These are phyloP conservation scores for Leavenworthia alabamica DNA, from an alignment of 345 rosid species.

Conservation along the genomic window DNA sequence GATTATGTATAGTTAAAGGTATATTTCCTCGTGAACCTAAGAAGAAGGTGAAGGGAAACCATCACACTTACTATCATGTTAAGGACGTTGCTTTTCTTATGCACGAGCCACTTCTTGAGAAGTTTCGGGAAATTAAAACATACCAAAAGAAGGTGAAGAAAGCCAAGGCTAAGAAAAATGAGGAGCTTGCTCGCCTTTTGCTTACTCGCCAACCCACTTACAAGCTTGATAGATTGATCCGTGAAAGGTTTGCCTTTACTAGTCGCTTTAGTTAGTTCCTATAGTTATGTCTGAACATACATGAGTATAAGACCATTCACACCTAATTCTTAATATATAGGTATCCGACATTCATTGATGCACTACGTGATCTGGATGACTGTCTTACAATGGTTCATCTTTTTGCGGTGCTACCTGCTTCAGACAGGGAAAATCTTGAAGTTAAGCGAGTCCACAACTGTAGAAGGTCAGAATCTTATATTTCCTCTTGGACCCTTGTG, in stretches of 20 bases:
- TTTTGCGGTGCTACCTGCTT: conserved; percentile 83
- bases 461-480: conserved; percentile 47
- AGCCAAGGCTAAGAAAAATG: conserved; percentile 75
- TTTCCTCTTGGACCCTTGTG: not conserved
- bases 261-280: not conserved
- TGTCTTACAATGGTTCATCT: conserved; percentile 90
- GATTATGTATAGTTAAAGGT: conserved; percentile 74
- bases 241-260: conserved; percentile 69
- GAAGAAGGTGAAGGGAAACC: conserved; percentile 90
- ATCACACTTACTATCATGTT: conserved; percentile 88
- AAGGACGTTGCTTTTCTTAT: conserved; percentile 81
- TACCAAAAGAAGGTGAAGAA: conserved; percentile 67
- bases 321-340: conserved; percentile 34
- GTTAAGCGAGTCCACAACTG: conserved; percentile 75
- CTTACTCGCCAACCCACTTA: conserved; percentile 63
- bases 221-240: conserved; percentile 59
- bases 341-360: conserved; percentile 81
- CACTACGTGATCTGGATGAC: conserved; percentile 93
- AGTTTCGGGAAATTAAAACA: conserved; percentile 68
- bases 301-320: not conserved
- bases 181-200: conserved; percentile 59
- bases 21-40: conserved; percentile 87
- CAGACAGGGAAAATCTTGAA: conserved; percentile 68
- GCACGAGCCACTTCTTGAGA: conserved; percentile 83
- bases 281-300: not conserved